Percentiles rank a stretch among this genome's conserved stretches.
phyloP scores from a whole-genome alignment of 1,284 basidiomycete genomes.

The Bondarzewia mesenterica region DNA sequence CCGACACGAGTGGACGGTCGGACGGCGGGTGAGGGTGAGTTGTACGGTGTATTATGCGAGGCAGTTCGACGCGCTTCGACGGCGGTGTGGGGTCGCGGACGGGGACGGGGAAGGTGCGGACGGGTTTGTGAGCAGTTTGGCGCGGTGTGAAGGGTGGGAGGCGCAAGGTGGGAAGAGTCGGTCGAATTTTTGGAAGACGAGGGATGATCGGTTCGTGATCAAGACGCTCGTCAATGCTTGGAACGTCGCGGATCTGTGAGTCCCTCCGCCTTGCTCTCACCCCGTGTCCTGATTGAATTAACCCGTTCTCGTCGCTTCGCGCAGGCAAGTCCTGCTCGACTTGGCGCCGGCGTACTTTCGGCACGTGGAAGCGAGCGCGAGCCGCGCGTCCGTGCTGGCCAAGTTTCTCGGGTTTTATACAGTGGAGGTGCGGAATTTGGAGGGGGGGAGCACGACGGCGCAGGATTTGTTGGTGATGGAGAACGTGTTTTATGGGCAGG shows the following conservation, averaged over 20 bases:
- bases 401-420: slow-evolving; percentile 78
- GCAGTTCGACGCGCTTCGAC: slow-evolving; percentile 62
- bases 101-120: too few species aligned
- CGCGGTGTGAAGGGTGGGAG: slow-evolving; percentile 56
- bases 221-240: slow-evolving; percentile 78
- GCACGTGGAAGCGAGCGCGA: slow-evolving; percentile 63
- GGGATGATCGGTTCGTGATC: slow-evolving; percentile 69
- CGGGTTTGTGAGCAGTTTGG: slow-evolving; percentile 51
- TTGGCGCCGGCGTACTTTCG: slow-evolving; percentile 70
- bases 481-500: slow-evolving; percentile 67
- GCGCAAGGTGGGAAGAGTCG: slow-evolving; percentile 68
- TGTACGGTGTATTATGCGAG: slow-evolving; percentile 76
- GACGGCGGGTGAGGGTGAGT: slow-evolving; percentile 62
- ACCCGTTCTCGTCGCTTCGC: slow-evolving; percentile 1
- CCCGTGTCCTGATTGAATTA: too few species aligned
- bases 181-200: slow-evolving; percentile 73
- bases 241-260: slow-evolving; percentile 77
- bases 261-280: slow-evolving; percentile 12
- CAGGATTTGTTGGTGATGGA: slow-evolving; percentile 79
- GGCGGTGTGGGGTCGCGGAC: slow-evolving; percentile 61
- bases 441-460: slow-evolving; percentile 52
- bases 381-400: slow-evolving; percentile 57
- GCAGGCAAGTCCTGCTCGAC: slow-evolving; percentile 68
- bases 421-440: slow-evolving; percentile 66
- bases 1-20: slow-evolving; percentile 71